Evolutionary conservation across 805 yeast species (phyloP), one percentile per base, ranked within the genome.

Genomic region (Metschnikowia arizonensis): DNA sequence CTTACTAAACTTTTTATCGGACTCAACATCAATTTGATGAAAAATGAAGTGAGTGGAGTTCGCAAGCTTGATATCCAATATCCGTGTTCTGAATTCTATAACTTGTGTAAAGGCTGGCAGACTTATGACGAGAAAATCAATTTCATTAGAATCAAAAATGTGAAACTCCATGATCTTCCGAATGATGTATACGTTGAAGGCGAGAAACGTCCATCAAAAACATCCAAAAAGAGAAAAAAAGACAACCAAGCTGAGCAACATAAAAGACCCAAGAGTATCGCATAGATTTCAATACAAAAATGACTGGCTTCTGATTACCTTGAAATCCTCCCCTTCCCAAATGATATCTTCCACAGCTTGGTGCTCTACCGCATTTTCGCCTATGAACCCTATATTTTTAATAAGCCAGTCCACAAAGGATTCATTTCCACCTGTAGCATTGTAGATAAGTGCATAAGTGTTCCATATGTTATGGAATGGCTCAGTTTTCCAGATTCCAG

Each of bases 31-130:
- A 32, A 32, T 18, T 32, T 32, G 34, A 32, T 32, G 9, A 32
- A 32, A 18, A 32, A 32, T 32, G 34, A 32, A 17, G 34, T 32
- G n/a, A 32, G 34, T 32, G 34, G 34, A 17, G 34, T 32, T 9
- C 34, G 34, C 21, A 78, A 82, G 55, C 74, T 90, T 54, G 96
- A 89, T 62, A 83, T 91, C 46, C 95, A 85, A 57, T 78, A 82
- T 51, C 96, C 96, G 15, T 90, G 98, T 61, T 77, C 87, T 17
- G 98, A 93, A 49, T 93, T 91, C 62, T 88, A 78, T 66, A 82
- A 77, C 34, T 66, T 88, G 6, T 88, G 97, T 64, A 82, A 87
- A 52, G 75, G 79, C 28, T 87, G 91, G 81, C 73, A 73, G 17
- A 73, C 74, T 31, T 93, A 79, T 57, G 78, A 84, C 53, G 83